Evolutionary conservation across 2,329 filamentous ascomycete species (phyloP).

Genomic region (Xylaria sp.): DNA sequence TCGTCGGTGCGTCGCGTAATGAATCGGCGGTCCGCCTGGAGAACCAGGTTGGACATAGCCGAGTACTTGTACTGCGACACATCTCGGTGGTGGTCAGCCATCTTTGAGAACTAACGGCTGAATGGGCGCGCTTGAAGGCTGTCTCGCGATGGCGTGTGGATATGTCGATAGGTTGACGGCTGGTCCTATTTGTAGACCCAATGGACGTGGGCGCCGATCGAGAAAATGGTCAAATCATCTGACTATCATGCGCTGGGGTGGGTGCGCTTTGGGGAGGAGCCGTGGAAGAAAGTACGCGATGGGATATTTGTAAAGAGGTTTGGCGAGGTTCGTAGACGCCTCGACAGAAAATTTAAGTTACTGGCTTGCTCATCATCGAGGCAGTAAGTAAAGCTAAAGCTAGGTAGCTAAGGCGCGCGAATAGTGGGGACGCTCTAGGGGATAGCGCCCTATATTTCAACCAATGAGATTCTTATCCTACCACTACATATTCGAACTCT

Average conservation of each 20-base stretch:
- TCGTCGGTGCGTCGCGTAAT: conserved; percentile 93
- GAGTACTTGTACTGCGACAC: conserved; percentile 99
- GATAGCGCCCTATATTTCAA: background rate
- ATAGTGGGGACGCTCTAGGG: conserved; percentile 19
- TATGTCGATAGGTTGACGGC: conserved; percentile 38
- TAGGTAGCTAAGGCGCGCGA: conserved; percentile 25
- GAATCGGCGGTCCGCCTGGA: conserved; percentile 98
- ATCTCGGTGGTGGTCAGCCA: conserved; percentile 82
- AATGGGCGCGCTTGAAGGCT: conserved; percentile 30
- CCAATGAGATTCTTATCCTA: conserved; percentile 13
- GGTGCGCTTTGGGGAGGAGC: conserved; percentile 7
- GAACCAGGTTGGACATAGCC: conserved; percentile 99
- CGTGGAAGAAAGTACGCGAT: conserved; percentile 4
- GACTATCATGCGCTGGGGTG: conserved; percentile 28
- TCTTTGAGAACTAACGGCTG: conserved; percentile 55
- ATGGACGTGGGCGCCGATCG: conserved; percentile 46
- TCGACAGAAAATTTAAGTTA: conserved; percentile 34
- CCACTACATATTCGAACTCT: background rate
- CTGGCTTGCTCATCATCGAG: conserved; percentile 19
- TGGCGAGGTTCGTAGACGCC: conserved; percentile 23
- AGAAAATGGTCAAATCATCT: conserved; percentile 44
- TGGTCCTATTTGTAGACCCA: conserved; percentile 45
- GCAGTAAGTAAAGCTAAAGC: background rate
- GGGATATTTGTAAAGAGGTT: background rate
- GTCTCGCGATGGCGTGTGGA: conserved; percentile 29